Conservation (phyloP, 139 green algal genomes). For the Tetraselmis striata region DNA sequence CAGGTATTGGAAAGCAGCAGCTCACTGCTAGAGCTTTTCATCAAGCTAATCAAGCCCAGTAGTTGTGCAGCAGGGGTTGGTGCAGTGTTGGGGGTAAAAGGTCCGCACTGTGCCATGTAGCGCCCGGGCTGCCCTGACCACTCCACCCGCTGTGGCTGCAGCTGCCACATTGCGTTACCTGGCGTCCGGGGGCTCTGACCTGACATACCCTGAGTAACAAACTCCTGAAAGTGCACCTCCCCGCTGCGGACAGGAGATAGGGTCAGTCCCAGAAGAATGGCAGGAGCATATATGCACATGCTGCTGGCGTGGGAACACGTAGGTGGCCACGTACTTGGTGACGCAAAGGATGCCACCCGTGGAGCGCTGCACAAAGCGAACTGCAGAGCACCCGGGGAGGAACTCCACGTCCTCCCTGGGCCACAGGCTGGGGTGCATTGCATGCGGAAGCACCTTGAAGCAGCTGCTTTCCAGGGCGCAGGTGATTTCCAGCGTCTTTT, state of each 20-base stretch:
- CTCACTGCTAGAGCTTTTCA: background rate
- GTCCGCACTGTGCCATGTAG: background rate
- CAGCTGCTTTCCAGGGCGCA: conserved; percentile 16
- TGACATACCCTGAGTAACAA: background rate
- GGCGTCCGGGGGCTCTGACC: background rate
- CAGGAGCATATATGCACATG: no score
- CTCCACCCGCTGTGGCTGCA: background rate
- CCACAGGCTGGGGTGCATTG: conserved; percentile 1
- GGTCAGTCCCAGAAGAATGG: no score
- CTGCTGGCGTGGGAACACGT: no score
- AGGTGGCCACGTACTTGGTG: background rate
- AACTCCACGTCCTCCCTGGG: background rate
- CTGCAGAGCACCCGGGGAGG: conserved; percentile 1
- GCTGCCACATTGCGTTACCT: background rate
- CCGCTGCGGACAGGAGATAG: background rate
- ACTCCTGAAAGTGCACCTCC: background rate
- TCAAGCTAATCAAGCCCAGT: background rate
- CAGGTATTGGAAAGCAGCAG: background rate
- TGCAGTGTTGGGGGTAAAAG: background rate
- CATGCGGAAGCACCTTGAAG: conserved; percentile 23
- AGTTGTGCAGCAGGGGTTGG: background rate
- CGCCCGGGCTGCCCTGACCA: background rate
- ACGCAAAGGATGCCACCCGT: background rate
- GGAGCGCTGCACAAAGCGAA: conserved; percentile 1
- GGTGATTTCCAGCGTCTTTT: conserved; percentile 15